Percentiles rank a stretch among this genome's conserved stretches.
phyloP scores from a whole-genome alignment of 805 yeast genomes.

The Metschnikowia gelsemii region DNA sequence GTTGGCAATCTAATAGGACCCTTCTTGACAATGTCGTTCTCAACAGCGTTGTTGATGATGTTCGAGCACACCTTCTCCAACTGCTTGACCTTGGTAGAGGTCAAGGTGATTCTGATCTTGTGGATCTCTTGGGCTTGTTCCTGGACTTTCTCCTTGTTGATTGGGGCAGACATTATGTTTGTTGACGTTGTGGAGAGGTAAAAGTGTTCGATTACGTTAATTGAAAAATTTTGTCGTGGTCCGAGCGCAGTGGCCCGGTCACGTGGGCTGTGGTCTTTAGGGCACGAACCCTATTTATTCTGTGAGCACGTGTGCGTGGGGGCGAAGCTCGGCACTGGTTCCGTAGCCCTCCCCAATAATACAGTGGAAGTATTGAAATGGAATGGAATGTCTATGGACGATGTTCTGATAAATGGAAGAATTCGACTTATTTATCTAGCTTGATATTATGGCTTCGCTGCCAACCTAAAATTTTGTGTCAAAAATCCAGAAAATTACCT shows the following conservation, averaged over 20 bases:
- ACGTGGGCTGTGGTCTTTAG: conserved; percentile 9
- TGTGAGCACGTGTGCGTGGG: conserved; percentile 10
- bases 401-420: too few relatives aligned
- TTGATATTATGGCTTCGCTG: too few relatives aligned
- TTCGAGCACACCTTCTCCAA: conserved; percentile 93
- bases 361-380: too few relatives aligned
- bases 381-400: too few relatives aligned
- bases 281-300: conserved; percentile 13
- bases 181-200: conserved; percentile 38
- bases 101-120: conserved; percentile 98
- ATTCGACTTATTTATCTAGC: too few relatives aligned
- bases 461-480: too few relatives aligned
- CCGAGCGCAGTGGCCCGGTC: conserved; percentile 6
- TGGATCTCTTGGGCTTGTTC: conserved; percentile 79
- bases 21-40: conserved; percentile 82
- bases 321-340: too few relatives aligned
- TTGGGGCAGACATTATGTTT: conserved; percentile 64
- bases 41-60: conserved; percentile 85
- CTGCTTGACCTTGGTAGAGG: conserved; percentile 98
- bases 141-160: conserved; percentile 84
- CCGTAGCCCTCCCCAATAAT: too few relatives aligned
- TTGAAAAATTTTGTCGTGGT: conserved; percentile 9
- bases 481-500: too few relatives aligned
- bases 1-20: conserved; percentile 99
- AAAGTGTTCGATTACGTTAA: conserved; percentile 12